A percentile compares a stretch with the other conserved stretches of the same genome.
These are phyloP conservation scores for Xanthoconium separans DNA, from an alignment of 1,284 basidiomycete genomes.

Conservation along the genomic window DNA sequence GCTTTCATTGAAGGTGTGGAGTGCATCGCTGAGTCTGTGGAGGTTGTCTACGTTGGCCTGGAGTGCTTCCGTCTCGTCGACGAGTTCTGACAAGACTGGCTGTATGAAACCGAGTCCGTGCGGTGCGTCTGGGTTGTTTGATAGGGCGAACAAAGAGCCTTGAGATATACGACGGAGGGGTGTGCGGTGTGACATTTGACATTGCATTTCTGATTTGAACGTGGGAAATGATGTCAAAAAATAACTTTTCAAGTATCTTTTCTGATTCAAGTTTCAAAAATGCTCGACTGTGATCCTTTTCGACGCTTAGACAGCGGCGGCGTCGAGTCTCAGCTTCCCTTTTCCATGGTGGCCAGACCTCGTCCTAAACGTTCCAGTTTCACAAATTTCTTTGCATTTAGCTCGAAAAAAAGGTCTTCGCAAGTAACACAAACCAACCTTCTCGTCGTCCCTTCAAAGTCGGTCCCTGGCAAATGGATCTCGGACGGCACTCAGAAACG, in stretches of 20 bases:
- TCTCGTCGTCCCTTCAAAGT: conserved; percentile 10
- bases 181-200: conserved; percentile 53
- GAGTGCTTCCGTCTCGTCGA: conserved; percentile 83
- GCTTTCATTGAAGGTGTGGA: conserved; percentile 88
- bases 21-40: conserved; percentile 68
- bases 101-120: conserved; percentile 86
- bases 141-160: conserved; percentile 83
- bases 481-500: conserved; percentile 2
- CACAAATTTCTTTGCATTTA: conserved; percentile 40
- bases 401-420: conserved; percentile 21
- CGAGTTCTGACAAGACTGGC: conserved; percentile 80
- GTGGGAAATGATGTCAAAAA: conserved; percentile 19
- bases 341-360: too few species aligned
- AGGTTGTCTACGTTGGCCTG: conserved; percentile 76
- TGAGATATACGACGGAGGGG: conserved; percentile 90
- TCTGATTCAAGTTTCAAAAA: not conserved
- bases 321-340: too few species aligned
- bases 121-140: conserved; percentile 69
- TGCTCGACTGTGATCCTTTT: too few species aligned
- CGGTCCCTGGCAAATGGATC: conserved; percentile 21
- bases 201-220: not conserved
- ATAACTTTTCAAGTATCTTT: not conserved
- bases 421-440: conserved; percentile 16
- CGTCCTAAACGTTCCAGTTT: conserved; percentile 45
- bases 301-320: too few species aligned